phyloP scores from a whole-genome alignment of 2,329 filamentous ascomycete genomes.

The Neophaeococcomyces aloes region DNA sequence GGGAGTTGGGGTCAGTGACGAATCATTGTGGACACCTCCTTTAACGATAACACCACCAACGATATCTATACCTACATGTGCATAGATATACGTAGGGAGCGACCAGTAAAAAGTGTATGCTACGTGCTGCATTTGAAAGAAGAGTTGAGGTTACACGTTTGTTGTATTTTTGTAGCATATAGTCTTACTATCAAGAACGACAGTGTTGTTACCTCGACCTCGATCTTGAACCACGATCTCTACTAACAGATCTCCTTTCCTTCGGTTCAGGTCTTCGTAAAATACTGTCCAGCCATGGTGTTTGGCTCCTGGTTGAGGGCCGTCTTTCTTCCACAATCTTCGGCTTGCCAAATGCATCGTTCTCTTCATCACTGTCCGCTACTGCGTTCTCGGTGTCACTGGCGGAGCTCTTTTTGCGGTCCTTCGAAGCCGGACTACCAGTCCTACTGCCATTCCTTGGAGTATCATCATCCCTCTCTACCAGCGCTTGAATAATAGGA shows the following conservation, averaged over 20 bases:
- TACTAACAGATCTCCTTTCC: constrained; percentile 1
- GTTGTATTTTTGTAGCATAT: too few relatives aligned
- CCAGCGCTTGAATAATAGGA: constrained; percentile 19
- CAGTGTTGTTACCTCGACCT: too few relatives aligned
- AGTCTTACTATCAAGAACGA: too few relatives aligned
- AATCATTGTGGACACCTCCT: too few relatives aligned
- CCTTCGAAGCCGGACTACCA: not conserved
- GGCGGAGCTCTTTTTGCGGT: not conserved
- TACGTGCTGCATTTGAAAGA: too few relatives aligned
- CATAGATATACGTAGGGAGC: too few relatives aligned
- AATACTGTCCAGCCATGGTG: constrained; percentile 10
- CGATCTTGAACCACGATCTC: not conserved
- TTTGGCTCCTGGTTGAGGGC: constrained; percentile 8
- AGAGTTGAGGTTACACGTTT: too few relatives aligned
- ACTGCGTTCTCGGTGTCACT: constrained; percentile 5
- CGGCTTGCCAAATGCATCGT: constrained; percentile 1
- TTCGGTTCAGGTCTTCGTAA: constrained; percentile 4
- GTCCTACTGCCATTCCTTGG: constrained; percentile 3
- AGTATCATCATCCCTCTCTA: constrained; percentile 13
- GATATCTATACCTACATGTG: too few relatives aligned
- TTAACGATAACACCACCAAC: too few relatives aligned
- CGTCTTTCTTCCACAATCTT: constrained; percentile 11
- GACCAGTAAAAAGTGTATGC: too few relatives aligned
- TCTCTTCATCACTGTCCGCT: constrained; percentile 8
- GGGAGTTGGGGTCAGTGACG: too few relatives aligned